Percentiles rank a stretch among this genome's conserved stretches.
These are phyloP conservation scores for Yamadazyma blattariae DNA, from an alignment of 1,139 yeast genomes.

Conservation along the genomic window DNA sequence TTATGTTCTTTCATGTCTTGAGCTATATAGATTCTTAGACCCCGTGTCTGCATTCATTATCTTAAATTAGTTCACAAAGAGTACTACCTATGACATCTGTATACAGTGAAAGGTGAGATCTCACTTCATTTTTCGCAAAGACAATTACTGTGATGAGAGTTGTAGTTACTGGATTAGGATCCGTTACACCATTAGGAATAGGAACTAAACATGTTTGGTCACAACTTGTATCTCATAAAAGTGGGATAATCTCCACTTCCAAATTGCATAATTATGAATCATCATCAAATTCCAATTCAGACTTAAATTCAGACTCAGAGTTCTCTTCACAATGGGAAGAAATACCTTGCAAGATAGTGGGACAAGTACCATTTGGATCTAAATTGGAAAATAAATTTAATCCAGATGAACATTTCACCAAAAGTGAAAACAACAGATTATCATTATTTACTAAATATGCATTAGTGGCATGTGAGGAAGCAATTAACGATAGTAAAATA, in stretches of 20 bases:
- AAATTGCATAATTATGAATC: too few species aligned
- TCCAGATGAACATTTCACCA: conserved; percentile 40
- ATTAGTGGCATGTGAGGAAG: conserved; percentile 72
- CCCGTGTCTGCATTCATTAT: too few species aligned
- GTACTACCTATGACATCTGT: too few species aligned
- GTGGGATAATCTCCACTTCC: conserved; percentile 62
- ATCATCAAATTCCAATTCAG: too few species aligned
- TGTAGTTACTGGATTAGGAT: conserved; percentile 89
- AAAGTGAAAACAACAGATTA: conserved; percentile 53
- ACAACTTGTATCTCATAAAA: conserved; percentile 44
- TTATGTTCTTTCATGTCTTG: too few species aligned
- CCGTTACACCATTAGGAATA: conserved; percentile 82
- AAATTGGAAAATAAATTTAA: conserved; percentile 52
- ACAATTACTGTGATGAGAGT: conserved; percentile 64
- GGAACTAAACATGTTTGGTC: conserved; percentile 58
- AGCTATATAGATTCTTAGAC: too few species aligned
- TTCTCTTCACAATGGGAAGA: conserved; percentile 49
- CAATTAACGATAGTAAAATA: conserved; percentile 59
- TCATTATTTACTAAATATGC: conserved; percentile 81
- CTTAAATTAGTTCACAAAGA: too few species aligned
- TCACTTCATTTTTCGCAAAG: too few species aligned
- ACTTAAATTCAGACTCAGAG: conserved; percentile 36
- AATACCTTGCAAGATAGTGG: conserved; percentile 77
- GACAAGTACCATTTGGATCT: conserved; percentile 62
- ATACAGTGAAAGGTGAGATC: too few species aligned